These are phyloP conservation scores for Daldinia vernicosa DNA, from an alignment of 495 filamentous ascomycete species.

Conservation along the genomic window DNA sequence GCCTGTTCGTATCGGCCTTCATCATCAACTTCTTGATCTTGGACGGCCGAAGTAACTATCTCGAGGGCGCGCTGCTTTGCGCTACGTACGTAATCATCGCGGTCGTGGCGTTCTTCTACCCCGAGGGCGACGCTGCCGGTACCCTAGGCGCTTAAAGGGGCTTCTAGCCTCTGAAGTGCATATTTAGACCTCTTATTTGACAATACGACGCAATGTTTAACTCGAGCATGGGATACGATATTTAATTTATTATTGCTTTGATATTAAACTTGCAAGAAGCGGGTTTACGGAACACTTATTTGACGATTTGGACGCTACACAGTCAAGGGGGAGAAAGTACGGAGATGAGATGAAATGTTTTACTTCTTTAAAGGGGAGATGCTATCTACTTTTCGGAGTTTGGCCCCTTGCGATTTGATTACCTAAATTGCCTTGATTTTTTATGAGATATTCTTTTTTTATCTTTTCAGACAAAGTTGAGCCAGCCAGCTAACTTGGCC, in stretches of 20 bases:
- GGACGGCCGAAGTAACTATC: slow-evolving; percentile 87
- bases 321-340: background rate
- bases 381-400: slow-evolving; percentile 8
- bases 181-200: background rate
- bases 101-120: slow-evolving; percentile 72
- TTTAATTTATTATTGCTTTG: background rate
- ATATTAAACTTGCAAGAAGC: background rate
- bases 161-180: background rate
- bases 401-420: slow-evolving; percentile 10
- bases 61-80: slow-evolving; percentile 83
- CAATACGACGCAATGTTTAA: slow-evolving; percentile 3
- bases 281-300: background rate
- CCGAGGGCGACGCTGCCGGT: slow-evolving; percentile 60
- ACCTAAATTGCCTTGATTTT: slow-evolving; percentile 17
- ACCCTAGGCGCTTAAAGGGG: slow-evolving; percentile 42
- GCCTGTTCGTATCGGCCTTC: slow-evolving; percentile 84
- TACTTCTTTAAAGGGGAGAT: slow-evolving; percentile 16
- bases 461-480: slow-evolving; percentile 1
- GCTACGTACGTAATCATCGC: slow-evolving; percentile 86
- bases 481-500: slow-evolving; percentile 41
- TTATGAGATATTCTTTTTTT: slow-evolving; percentile 2
- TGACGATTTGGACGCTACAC: background rate
- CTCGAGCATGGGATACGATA: slow-evolving; percentile 3
- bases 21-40: slow-evolving; percentile 90
- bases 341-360: background rate